Evolutionary conservation across 106 monocot species (phyloP).

Genomic region (Apostasia shenzhenica): DNA sequence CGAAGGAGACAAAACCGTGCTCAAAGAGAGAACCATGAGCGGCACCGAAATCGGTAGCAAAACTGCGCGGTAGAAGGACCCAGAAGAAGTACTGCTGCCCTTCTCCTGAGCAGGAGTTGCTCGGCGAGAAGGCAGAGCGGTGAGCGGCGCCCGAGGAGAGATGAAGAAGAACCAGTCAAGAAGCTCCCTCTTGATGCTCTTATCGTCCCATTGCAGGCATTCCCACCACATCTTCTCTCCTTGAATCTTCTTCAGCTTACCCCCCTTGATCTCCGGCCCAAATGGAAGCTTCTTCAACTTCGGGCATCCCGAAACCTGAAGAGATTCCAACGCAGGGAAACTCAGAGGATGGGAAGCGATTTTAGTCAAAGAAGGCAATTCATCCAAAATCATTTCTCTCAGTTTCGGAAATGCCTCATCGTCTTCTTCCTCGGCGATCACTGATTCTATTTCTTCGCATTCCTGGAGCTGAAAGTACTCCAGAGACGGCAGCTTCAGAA

Average conservation of each 20-base stretch:
- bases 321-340: not conserved
- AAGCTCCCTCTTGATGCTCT: conserved; percentile 1
- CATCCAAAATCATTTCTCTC: not conserved
- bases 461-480: not conserved
- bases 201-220: not conserved
- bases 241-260: not conserved
- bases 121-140: not conserved
- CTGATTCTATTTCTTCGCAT: not conserved
- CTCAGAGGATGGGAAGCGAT: not conserved
- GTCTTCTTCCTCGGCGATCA: not conserved
- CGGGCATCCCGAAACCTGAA: not conserved
- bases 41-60: not conserved
- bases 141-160: not conserved
- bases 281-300: conserved; percentile 1
- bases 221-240: not conserved
- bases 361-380: not conserved
- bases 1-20: not conserved
- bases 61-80: conserved; percentile 2
- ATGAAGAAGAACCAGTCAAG: conserved; percentile 1
- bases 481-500: not conserved
- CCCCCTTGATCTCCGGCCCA: not conserved
- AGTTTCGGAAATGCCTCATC: not conserved
- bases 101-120: not conserved
- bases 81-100: not conserved
- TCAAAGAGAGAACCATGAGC: not conserved